These are phyloP conservation scores for Schizothecium vesticola DNA, from an alignment of 495 filamentous ascomycete genomes.

Conservation along the genomic window DNA sequence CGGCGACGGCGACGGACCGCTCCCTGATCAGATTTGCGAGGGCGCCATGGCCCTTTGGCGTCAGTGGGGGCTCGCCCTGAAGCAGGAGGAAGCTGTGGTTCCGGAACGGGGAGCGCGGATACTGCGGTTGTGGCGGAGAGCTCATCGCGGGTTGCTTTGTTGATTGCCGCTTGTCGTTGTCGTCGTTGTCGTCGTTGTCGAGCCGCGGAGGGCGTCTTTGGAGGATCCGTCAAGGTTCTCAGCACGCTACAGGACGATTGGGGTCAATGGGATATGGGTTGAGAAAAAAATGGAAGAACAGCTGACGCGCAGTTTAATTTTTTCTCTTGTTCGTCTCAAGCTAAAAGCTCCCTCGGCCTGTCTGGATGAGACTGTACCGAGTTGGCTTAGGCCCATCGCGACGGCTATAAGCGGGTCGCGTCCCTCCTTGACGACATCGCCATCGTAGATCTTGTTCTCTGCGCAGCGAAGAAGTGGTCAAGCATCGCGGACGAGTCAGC, in stretches of 20 bases:
- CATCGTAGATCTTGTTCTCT: not conserved
- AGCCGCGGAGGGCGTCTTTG: not conserved
- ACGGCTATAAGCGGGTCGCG: not conserved
- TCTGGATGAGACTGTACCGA: not conserved
- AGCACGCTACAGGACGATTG: not conserved
- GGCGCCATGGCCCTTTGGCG: constrained; percentile 26
- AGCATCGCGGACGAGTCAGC: not conserved
- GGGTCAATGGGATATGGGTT: not conserved
- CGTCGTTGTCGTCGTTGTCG: not conserved
- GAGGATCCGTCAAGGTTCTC: not conserved
- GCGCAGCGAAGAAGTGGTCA: not conserved
- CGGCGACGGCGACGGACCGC: constrained; percentile 19
- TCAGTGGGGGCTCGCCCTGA: constrained; percentile 32
- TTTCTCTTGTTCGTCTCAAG: not conserved
- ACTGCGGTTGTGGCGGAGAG: constrained; percentile 15
- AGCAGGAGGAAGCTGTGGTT: constrained; percentile 29
- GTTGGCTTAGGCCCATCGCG: not conserved
- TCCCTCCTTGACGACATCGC: not conserved
- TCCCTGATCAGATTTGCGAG: constrained; percentile 36
- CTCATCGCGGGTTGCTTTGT: constrained; percentile 7
- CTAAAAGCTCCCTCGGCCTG: not conserved
- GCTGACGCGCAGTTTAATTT: not conserved
- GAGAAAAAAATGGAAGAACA: not conserved
- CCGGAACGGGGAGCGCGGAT: constrained; percentile 18
- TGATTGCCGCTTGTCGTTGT: not conserved